Evolutionary conservation across 2,329 filamentous ascomycete species (phyloP), one percentile per base, ranked within the genome.

Genomic region (Fusarium anthophilum): DNA sequence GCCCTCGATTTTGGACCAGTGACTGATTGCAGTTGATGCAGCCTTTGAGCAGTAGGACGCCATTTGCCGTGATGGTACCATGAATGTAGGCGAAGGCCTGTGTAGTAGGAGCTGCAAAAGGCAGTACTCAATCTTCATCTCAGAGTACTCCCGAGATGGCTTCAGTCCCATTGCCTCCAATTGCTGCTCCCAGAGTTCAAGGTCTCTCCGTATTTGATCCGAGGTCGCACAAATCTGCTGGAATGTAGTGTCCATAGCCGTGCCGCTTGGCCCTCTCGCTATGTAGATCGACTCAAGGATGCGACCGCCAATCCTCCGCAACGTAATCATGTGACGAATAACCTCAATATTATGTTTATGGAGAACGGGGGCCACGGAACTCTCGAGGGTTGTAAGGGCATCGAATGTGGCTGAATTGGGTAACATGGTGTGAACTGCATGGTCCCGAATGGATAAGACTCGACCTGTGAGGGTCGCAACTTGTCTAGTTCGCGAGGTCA

Each of bases 231-330:
- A 66, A 4, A 66, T 66, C 3, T 66, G 63, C 8, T 66, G 59
- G 22, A 66, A 66, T 2, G 35, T 66, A 1, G 63, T 66, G 6
- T 66, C 28, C 63, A 66, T 66, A 6, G 63, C 60, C 8, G 60
- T 66, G 3, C 60, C 60, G 3, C 30, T 57, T 0, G 63, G 48
- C 4, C 63, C 63, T 15, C 63, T 26, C 3, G 60, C 63, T 15
- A 66, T 65, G 15, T 66, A 57, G 3, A 66, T 66, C 1, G 63
- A 66, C 12, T 66, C 63, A 3, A 66, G 61, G 6, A 66, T 57
- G 0, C 63, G 60, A 1, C 60, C 63, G 2, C 63, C 30, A 5
- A 66, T 66, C 12, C 24, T 48, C 10, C 50, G 12, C 1, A 66
- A n/a, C 0, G 20, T 1, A 13, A 48, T 38, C 18, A 56, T n/a